Conservation (phyloP, 1,284 basidiomycete species). For the Moesziomyces sp. region DNA sequence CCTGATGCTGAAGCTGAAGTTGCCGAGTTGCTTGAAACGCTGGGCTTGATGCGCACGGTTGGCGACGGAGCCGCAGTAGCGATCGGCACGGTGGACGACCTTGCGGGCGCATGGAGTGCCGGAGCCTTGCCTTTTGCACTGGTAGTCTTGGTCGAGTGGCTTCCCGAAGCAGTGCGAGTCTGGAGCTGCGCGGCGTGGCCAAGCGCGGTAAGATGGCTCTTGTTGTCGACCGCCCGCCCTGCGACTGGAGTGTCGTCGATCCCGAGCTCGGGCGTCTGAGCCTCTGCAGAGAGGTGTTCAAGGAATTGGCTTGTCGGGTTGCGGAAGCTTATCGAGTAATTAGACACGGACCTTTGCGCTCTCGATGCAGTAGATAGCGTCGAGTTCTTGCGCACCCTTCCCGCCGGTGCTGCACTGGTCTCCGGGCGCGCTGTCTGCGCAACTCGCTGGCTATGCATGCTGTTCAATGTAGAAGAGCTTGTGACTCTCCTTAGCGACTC, state of each 20-base stretch:
- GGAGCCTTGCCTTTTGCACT: slow-evolving; percentile 16
- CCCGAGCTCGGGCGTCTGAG: slow-evolving; percentile 27
- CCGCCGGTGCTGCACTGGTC: slow-evolving; percentile 1
- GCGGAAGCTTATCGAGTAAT: slow-evolving; percentile 32
- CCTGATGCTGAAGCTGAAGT: slow-evolving; percentile 1
- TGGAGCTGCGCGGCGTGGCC: slow-evolving; percentile 42
- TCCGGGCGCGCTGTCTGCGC: background rate
- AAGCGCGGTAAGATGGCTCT: slow-evolving; percentile 37
- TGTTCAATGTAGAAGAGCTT: slow-evolving; percentile 33
- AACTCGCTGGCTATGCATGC: slow-evolving; percentile 11
- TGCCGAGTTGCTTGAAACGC: background rate
- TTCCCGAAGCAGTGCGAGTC: slow-evolving; percentile 11
- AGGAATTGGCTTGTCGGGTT: slow-evolving; percentile 43
- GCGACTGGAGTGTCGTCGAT: slow-evolving; percentile 33
- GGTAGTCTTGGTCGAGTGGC: background rate
- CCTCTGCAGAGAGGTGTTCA: slow-evolving; percentile 28
- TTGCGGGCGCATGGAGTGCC: background rate
- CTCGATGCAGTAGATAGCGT: slow-evolving; percentile 8
- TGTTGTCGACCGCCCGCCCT: slow-evolving; percentile 23
- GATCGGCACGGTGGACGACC: slow-evolving; percentile 15
- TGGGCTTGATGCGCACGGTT: background rate
- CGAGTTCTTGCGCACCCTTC: slow-evolving; percentile 8
- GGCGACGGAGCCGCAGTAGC: slow-evolving; percentile 1
- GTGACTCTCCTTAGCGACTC: slow-evolving; percentile 36
- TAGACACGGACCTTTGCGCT: slow-evolving; percentile 25